Evolutionary conservation across 2,329 filamentous ascomycete species (phyloP).

Genomic region (Sporothrix protearum): DNA sequence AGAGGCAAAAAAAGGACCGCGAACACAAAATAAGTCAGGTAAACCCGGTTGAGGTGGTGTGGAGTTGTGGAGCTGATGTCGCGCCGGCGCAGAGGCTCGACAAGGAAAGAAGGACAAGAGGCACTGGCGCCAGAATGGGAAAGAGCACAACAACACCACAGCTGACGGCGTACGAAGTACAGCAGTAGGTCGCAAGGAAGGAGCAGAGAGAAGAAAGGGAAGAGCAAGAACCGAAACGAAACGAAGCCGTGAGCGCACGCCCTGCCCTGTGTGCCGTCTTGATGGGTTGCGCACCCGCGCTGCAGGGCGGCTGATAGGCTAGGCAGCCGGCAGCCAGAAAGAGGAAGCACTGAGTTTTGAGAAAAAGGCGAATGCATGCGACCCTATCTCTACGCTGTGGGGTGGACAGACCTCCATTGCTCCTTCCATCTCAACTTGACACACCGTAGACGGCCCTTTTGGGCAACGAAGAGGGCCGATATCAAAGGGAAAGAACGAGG

Average conservation of each 20-base stretch:
- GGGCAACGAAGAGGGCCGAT: background rate
- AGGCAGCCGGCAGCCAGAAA: background rate
- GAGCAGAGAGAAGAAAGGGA: background rate
- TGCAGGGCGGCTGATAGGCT: background rate
- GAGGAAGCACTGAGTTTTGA: background rate
- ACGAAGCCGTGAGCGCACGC: background rate
- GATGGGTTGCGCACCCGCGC: background rate
- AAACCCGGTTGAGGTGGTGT: constrained; percentile 16
- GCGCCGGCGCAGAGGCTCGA: background rate
- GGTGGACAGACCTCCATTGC: background rate
- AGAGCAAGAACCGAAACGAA: constrained; percentile 9
- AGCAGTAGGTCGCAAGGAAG: background rate
- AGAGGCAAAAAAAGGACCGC: background rate
- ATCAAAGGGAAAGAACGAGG: background rate
- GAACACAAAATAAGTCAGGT: background rate
- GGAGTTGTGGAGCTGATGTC: constrained; percentile 7
- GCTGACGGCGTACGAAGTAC: background rate
- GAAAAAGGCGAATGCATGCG: background rate
- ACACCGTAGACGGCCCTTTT: constrained; percentile 11
- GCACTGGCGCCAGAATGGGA: background rate
- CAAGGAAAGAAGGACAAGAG: background rate
- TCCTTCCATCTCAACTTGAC: constrained; percentile 2
- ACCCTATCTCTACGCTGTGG: background rate
- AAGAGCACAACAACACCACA: background rate
- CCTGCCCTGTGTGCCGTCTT: background rate